Percentiles rank a stretch among this genome's conserved stretches.
These are phyloP conservation scores for Geotrichum candidum DNA, from an alignment of 1,139 yeast genomes.

Conservation along the genomic window DNA sequence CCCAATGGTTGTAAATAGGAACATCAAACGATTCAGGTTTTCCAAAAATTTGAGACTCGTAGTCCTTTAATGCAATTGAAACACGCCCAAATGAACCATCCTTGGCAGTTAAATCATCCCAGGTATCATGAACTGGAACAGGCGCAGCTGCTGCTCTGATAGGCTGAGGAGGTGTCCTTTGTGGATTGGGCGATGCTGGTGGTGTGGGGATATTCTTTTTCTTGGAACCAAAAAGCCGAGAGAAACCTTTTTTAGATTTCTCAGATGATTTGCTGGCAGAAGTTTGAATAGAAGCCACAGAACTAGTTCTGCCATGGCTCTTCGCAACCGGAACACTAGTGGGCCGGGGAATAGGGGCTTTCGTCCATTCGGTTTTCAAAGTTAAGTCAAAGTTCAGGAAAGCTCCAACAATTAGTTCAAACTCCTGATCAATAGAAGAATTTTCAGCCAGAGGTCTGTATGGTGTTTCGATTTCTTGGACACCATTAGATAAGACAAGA, in stretches of 20 bases:
- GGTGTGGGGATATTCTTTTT: constrained; percentile 38
- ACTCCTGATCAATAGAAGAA: constrained; percentile 65
- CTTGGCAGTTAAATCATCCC: constrained; percentile 40
- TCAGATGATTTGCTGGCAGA: constrained; percentile 10
- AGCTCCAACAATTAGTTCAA: constrained; percentile 69
- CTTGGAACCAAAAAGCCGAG: constrained; percentile 10
- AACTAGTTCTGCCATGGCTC: constrained; percentile 31
- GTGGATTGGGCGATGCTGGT: neutral
- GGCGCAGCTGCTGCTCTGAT: neutral
- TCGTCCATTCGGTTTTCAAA: constrained; percentile 54
- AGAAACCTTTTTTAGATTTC: constrained; percentile 3
- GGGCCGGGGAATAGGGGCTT: neutral
- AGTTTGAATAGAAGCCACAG: constrained; percentile 20
- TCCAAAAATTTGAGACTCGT: constrained; percentile 51
- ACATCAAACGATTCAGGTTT: constrained; percentile 47
- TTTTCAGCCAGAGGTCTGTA: constrained; percentile 44
- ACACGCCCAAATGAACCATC: constrained; percentile 89
- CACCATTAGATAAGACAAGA: constrained; percentile 79
- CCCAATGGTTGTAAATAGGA: constrained; percentile 78
- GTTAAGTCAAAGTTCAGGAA: constrained; percentile 68
- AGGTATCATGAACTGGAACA: constrained; percentile 1
- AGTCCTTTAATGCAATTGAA: constrained; percentile 56
- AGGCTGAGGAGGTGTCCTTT: neutral
- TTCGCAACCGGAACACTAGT: constrained; percentile 44
- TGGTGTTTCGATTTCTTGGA: constrained; percentile 77